Evolutionary conservation across 2,329 filamentous ascomycete species (phyloP).

Genomic region (Diaporthe citrichinensis): DNA sequence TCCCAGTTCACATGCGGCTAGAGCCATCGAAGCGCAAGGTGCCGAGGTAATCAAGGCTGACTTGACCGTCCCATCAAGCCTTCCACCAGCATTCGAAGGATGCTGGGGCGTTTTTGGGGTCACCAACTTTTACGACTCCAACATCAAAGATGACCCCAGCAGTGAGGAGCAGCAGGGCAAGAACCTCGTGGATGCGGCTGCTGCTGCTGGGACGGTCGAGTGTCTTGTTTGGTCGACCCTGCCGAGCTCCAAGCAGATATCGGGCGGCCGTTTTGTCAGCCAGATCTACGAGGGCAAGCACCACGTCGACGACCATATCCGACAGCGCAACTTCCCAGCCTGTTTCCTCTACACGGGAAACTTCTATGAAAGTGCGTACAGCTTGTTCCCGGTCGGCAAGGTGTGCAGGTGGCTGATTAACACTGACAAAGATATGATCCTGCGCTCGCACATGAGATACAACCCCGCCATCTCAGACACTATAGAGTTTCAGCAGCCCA

Average conservation of each 20-base stretch:
- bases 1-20: constrained; percentile 20
- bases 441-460: constrained; percentile 38
- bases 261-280: constrained; percentile 32
- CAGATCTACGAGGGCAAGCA: constrained; percentile 38
- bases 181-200: constrained; percentile 37
- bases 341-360: constrained; percentile 39
- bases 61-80: constrained; percentile 30
- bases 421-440: constrained; percentile 17
- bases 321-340: constrained; percentile 20
- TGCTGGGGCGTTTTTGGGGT: constrained; percentile 39
- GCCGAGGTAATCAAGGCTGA: constrained; percentile 38
- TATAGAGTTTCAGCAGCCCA: constrained; percentile 36
- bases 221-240: constrained; percentile 38
- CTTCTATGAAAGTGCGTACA: constrained; percentile 34
- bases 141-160: constrained; percentile 34
- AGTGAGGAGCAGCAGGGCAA: constrained; percentile 39
- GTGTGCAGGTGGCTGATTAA: background rate
- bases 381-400: background rate
- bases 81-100: constrained; percentile 26
- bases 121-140: constrained; percentile 38
- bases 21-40: constrained; percentile 11
- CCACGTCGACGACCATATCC: constrained; percentile 37
- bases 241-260: constrained; percentile 35
- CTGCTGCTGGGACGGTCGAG: constrained; percentile 32
- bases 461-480: constrained; percentile 23